Base-by-base conservation (phyloP, 495 filamentous ascomycete species). In the Tuber indicum region DNA sequence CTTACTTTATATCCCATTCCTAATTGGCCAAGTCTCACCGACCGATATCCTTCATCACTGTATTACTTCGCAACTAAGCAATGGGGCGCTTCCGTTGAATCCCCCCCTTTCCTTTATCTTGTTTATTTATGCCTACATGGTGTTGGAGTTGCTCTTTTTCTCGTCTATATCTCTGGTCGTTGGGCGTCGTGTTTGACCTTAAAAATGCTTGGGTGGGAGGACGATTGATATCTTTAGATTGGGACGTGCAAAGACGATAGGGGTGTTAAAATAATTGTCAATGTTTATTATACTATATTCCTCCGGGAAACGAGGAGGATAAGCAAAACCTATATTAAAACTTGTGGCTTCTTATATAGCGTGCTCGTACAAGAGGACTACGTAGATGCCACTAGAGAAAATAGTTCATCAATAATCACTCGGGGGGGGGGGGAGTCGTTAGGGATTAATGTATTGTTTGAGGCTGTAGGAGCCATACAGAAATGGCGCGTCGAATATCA, bases 1-100 rank as follows among this genome's bases (percentile, higher is more conserved):
- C 58, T 66, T 36, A 66, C 58, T 14, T 32, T 66, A 66, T 16
- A 66, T 41, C 3, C 58, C 26, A 66, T 66, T 16, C 58, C 14
- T 66, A 66, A 66, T 66, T 66, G 58, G 36, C 58, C 58, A 36
- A 66, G 58, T 66, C 26, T 66, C 32, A 66, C 26, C n/a, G 58
- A 36, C 26, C 16, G 52, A 32, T 66, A 66, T 17, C 14, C 5
- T 66, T 36, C 14, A 36, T 36, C 58, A 36, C 14, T 16, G 3
- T 66, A 62, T 62, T 32, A 62, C 58, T 17, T 66, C 26, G 9
- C 58, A 66, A 66, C 58, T 36, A 36, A 36, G 14, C 58, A 32
- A 32, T 4, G 14, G 58, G 58, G 3, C 26, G 12, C 58, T 36
- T 36, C 32, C 14, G 58, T 19, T 16, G 26, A 36, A 66, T 36